Evolutionary conservation across 106 monocot species (phyloP).

Genomic region (Dendrobium catenatum): DNA sequence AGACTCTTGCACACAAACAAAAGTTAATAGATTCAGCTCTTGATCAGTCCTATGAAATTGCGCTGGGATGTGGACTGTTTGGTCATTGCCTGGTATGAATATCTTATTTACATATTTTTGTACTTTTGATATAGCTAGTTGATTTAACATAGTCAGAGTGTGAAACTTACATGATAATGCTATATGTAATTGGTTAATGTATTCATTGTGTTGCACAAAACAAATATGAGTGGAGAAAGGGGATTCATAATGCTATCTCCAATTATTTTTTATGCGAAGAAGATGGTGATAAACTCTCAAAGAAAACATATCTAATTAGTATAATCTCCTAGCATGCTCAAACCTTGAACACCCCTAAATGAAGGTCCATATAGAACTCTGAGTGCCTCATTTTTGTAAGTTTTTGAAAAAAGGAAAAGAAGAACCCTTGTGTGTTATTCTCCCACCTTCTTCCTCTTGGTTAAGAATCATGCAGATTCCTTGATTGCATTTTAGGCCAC

Average conservation of each 20-base stretch:
- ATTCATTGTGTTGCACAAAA: background rate
- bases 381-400: background rate
- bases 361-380: background rate
- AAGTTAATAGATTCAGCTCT: constrained; percentile 60
- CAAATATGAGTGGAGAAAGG: background rate
- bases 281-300: background rate
- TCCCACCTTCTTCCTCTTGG: background rate
- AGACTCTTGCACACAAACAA: constrained; percentile 45
- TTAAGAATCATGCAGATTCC: background rate
- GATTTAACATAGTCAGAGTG: background rate
- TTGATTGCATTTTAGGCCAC: background rate
- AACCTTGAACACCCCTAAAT: background rate
- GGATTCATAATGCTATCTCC: background rate
- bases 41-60: constrained; percentile 69
- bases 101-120: background rate
- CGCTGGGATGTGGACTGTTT: constrained; percentile 60
- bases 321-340: background rate
- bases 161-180: background rate
- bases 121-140: background rate
- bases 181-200: background rate
- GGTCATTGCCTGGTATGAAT: constrained; percentile 73
- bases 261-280: background rate
- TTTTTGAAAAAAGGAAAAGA: background rate
- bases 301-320: background rate
- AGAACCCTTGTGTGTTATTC: background rate